These are phyloP conservation scores for Yamagishiella unicocca DNA, from an alignment of 139 green algal genomes.

Conservation along the genomic window DNA sequence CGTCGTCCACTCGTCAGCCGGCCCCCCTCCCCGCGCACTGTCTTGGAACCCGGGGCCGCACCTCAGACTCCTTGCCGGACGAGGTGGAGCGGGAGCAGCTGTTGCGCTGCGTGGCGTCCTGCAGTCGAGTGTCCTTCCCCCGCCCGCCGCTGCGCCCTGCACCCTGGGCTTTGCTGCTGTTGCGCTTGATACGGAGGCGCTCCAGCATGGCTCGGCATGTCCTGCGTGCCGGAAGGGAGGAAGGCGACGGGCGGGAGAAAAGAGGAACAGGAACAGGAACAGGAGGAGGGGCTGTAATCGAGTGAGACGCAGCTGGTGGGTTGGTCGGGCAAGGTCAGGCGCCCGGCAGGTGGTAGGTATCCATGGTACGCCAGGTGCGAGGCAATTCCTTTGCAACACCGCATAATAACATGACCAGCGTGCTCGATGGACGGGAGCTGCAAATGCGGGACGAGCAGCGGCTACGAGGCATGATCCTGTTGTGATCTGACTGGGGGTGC, in stretches of 20 bases:
- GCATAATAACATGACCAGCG: too few relatives aligned
- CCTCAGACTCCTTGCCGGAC: not conserved
- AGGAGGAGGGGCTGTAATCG: not conserved
- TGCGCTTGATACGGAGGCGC: slow-evolving; percentile 32
- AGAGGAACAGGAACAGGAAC: not conserved
- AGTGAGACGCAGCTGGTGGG: not conserved
- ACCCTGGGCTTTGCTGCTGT: slow-evolving; percentile 17
- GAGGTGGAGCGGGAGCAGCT: slow-evolving; percentile 33
- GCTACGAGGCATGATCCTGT: too few relatives aligned
- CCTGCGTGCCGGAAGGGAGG: not conserved
- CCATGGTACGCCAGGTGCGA: too few relatives aligned
- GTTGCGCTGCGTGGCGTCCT: not conserved
- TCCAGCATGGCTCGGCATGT: slow-evolving; percentile 42
- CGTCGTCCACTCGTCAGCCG: too few relatives aligned
- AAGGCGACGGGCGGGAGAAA: not conserved
- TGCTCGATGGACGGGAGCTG: too few relatives aligned
- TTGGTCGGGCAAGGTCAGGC: too few relatives aligned
- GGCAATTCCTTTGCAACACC: too few relatives aligned
- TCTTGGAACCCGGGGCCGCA: too few relatives aligned
- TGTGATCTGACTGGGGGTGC: too few relatives aligned
- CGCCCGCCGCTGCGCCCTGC: not conserved
- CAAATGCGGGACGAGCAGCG: too few relatives aligned
- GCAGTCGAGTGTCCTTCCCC: not conserved
- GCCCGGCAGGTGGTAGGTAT: too few relatives aligned
- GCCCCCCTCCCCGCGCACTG: too few relatives aligned